phyloP scores from a whole-genome alignment of 1,284 basidiomycete species.

The Pascua sp. region DNA sequence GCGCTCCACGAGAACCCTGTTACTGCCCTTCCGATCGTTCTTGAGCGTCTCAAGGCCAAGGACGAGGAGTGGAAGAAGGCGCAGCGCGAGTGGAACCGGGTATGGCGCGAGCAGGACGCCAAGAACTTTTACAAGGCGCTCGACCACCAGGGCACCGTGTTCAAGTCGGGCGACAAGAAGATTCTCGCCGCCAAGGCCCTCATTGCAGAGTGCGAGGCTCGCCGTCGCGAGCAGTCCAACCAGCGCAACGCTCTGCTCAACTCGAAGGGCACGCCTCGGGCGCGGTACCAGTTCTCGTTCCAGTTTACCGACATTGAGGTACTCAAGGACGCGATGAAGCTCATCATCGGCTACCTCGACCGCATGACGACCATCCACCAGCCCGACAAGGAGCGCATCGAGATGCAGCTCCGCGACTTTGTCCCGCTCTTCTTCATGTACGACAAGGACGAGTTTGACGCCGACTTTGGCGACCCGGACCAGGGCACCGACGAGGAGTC shows the following conservation, averaged over 20 bases:
- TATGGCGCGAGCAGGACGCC: conserved; percentile 94
- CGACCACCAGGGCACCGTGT: conserved; percentile 91
- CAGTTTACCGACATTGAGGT: conserved; percentile 74
- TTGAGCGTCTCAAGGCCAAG: conserved; percentile 85
- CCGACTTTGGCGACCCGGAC: conserved; percentile 63
- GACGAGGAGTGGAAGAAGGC: conserved; percentile 96
- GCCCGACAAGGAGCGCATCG: conserved; percentile 76
- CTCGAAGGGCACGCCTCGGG: conserved; percentile 48
- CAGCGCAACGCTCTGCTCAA: conserved; percentile 72
- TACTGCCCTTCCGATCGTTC: conserved; percentile 87
- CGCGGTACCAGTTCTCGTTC: conserved; percentile 70
- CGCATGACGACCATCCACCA: conserved; percentile 71
- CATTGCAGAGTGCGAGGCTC: conserved; percentile 78
- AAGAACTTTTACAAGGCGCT: conserved; percentile 97
- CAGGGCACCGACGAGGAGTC: conserved; percentile 60
- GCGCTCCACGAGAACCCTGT: conserved; percentile 90
- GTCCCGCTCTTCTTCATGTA: conserved; percentile 78
- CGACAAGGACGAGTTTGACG: conserved; percentile 71
- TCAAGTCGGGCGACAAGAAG: conserved; percentile 97
- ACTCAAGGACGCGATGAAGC: conserved; percentile 81
- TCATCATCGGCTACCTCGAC: conserved; percentile 86
- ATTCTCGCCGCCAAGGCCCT: conserved; percentile 85
- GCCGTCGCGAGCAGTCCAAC: conserved; percentile 69
- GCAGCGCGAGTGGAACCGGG: conserved; percentile 93
- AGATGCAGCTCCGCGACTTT: conserved; percentile 79